Conservation (phyloP, 495 filamentous ascomycete species). For the Lasiosphaeria miniovina region DNA sequence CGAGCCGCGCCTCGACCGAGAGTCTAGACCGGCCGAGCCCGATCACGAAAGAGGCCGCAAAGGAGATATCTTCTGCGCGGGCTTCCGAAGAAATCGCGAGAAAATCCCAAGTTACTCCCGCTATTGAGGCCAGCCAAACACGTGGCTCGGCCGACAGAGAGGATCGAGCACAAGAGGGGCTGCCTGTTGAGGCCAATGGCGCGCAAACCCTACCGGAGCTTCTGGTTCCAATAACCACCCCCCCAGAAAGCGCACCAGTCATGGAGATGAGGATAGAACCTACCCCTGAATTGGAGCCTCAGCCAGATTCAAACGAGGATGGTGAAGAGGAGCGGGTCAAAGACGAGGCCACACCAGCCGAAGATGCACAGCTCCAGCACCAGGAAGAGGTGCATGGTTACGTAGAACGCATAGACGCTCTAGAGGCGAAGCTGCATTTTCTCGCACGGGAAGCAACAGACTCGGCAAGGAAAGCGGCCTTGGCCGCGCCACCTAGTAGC, state of each 20-base stretch:
- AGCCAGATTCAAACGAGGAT: slow-evolving; percentile 1
- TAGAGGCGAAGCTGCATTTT: slow-evolving; percentile 87
- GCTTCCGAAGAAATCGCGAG: slow-evolving; percentile 22
- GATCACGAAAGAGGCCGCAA: slow-evolving; percentile 13
- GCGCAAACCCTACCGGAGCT: slow-evolving; percentile 9
- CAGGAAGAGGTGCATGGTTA: slow-evolving; percentile 80
- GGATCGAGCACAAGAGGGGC: neutral
- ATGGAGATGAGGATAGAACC: slow-evolving; percentile 7
- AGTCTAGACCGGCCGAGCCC: slow-evolving; percentile 21
- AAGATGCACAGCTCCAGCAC: slow-evolving; percentile 58
- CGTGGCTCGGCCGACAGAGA: slow-evolving; percentile 4
- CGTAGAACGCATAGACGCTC: slow-evolving; percentile 86
- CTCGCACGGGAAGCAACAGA: slow-evolving; percentile 75
- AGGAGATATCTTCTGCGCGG: slow-evolving; percentile 16
- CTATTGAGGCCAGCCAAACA: neutral
- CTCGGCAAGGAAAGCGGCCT: slow-evolving; percentile 61
- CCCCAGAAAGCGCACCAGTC: neutral
- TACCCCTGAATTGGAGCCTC: neutral
- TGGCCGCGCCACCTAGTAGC: slow-evolving; percentile 59
- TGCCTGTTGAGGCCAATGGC: slow-evolving; percentile 4
- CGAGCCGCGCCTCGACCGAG: slow-evolving; percentile 29
- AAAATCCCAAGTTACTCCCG: slow-evolving; percentile 14
- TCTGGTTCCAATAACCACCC: slow-evolving; percentile 2
- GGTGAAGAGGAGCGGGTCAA: slow-evolving; percentile 6
- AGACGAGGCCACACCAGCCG: slow-evolving; percentile 54